Base-by-base conservation (phyloP, 2,329 filamentous ascomycete genomes). In the Chaetomiaceae sp. region DNA sequence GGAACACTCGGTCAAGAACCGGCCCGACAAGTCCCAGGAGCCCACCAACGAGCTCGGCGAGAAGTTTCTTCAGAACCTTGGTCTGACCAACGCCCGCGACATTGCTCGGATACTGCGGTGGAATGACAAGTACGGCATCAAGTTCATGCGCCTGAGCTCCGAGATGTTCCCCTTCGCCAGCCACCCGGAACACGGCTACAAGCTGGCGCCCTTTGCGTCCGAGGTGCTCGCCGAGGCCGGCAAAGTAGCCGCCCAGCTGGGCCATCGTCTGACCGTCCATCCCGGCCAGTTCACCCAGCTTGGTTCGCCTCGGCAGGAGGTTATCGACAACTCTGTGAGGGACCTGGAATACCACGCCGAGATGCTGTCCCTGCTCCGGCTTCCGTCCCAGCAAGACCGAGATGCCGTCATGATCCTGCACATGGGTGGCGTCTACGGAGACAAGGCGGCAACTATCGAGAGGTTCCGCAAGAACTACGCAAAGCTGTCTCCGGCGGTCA, bases 151-250 rank as follows among this genome's bases (percentile, higher is more conserved):
- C 1, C 74, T 97, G 17, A 95, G 89, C 59, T 95, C 89, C 48
- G 92, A 96, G 60, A 96, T 96, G 87, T 97, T 97, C 58, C 92
- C 92, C 0, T 96, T 96, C 66, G 92, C 92, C 2, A 95, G 88
- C 57, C 92, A 97, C 62, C 78, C 80, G 20, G 86, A 89, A 55
- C 86, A 95, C 58, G 92, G 91, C 0, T 97, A 97, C 67, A 86
- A 82, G 59, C 75, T 97, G 12, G 84, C 83, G 0, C 85, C 87
- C 0, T 96, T 96, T 65, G 92, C 91, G 0, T 81, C 87, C 0
- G 84, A 90, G 13, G 82, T 79, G 0, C 73, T 97, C 9, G 85
- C 80, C 2, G 85, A 91, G 58, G 88, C 81, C 7, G 92, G 92
- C 1, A 83, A 73, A 60, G 81, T 95, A 3, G 84, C 89, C 5